Conservation (phyloP, 345 rosid genomes). For the Clausena lansium region DNA sequence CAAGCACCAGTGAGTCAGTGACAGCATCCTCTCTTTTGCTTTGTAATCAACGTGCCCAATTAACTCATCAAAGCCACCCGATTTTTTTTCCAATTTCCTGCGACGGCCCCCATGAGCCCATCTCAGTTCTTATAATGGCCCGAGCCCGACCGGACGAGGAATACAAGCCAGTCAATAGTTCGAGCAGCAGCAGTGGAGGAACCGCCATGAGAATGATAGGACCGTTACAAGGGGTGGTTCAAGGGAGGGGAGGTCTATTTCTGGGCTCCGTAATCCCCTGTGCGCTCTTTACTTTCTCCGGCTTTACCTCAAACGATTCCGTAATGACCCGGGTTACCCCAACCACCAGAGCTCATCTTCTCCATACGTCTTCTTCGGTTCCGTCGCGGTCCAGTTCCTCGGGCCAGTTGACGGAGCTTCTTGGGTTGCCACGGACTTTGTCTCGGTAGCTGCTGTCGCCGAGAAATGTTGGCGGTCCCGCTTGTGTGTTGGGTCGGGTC, state of each 20-base stretch:
- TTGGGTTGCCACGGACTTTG: conserved; percentile 50
- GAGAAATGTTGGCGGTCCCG: conserved; percentile 58
- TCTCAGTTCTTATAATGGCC: conserved; percentile 48
- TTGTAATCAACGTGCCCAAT: conserved; percentile 26
- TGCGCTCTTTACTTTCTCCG: conserved; percentile 89
- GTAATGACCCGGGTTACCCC: conserved; percentile 39
- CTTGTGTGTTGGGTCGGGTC: conserved; percentile 55
- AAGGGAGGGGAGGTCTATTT: conserved; percentile 85
- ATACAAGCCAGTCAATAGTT: conserved; percentile 19
- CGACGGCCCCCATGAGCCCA: conserved; percentile 21
- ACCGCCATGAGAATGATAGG: conserved; percentile 92
- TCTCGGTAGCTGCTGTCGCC: conserved; percentile 74
- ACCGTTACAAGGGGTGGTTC: conserved; percentile 90
- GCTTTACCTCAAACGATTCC: conserved; percentile 66
- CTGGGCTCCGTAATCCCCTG: conserved; percentile 94
- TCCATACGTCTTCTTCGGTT: conserved; percentile 22
- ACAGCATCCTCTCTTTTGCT: conserved; percentile 6
- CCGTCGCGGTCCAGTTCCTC: conserved; percentile 48
- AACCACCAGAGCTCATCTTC: conserved; percentile 23
- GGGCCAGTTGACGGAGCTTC: conserved; percentile 53
- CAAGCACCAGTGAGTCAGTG: background rate
- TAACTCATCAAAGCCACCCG: conserved; percentile 7
- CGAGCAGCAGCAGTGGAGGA: conserved; percentile 38
- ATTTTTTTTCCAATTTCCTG: background rate
- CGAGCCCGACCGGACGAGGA: conserved; percentile 45